A percentile compares a stretch with the other conserved stretches of the same genome.
These are phyloP conservation scores for Phytophthora tentaculata DNA, from an alignment of 352 stramenopile genomes.

Conservation along the genomic window DNA sequence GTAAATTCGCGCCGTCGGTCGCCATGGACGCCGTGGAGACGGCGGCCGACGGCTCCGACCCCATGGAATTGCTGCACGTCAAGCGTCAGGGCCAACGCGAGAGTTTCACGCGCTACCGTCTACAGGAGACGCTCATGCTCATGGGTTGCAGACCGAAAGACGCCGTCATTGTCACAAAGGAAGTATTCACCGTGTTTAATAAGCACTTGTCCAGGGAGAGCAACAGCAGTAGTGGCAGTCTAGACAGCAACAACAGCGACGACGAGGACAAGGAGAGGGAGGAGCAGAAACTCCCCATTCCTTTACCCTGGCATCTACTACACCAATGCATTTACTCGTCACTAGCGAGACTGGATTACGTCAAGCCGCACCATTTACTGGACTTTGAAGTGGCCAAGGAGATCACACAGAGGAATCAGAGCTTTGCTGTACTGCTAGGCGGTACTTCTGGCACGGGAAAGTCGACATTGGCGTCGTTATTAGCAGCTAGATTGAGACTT, in stretches of 20 bases:
- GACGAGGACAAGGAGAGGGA: slow-evolving; percentile 13
- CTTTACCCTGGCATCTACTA: slow-evolving; percentile 75
- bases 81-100: slow-evolving; percentile 55
- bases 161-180: slow-evolving; percentile 67
- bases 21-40: slow-evolving; percentile 63
- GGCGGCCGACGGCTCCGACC: slow-evolving; percentile 65
- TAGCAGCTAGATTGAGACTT: slow-evolving; percentile 77
- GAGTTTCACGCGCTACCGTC: slow-evolving; percentile 80
- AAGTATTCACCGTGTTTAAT: slow-evolving; percentile 69
- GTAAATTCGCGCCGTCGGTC: slow-evolving; percentile 9
- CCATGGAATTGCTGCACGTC: slow-evolving; percentile 83
- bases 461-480: slow-evolving; percentile 82
- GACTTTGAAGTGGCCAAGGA: slow-evolving; percentile 88
- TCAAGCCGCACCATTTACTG: slow-evolving; percentile 84
- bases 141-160: slow-evolving; percentile 86
- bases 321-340: slow-evolving; percentile 86
- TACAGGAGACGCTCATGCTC: slow-evolving; percentile 90
- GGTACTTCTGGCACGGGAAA: slow-evolving; percentile 88
- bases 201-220: slow-evolving; percentile 48
- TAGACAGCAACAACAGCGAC: slow-evolving; percentile 22
- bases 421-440: slow-evolving; percentile 87
- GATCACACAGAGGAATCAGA: slow-evolving; percentile 86
- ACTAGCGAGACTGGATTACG: slow-evolving; percentile 81
- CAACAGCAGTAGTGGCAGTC: slow-evolving; percentile 12
- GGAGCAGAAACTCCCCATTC: slow-evolving; percentile 8